These are phyloP conservation scores for Geotrichum macrosporum DNA, from an alignment of 1,139 yeast species.

Conservation along the genomic window DNA sequence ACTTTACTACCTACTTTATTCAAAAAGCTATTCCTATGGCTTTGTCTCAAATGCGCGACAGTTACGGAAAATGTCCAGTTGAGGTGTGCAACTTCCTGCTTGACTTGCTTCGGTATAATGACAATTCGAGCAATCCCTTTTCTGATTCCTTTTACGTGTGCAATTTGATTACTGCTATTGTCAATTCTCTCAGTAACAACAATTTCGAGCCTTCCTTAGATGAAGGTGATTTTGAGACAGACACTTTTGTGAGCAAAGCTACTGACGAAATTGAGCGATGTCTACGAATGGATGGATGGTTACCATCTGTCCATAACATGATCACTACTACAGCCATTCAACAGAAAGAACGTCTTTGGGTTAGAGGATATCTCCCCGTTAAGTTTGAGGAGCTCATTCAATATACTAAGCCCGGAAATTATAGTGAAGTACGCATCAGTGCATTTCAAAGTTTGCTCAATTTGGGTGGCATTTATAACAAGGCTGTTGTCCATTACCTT, in stretches of 20 bases:
- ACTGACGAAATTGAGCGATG: conserved; percentile 64
- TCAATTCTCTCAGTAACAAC: conserved; percentile 41
- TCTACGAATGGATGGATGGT: conserved; percentile 80
- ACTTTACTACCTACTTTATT: conserved; percentile 61
- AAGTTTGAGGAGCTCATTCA: conserved; percentile 48
- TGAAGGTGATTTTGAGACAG: conserved; percentile 32
- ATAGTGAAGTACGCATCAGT: conserved; percentile 54
- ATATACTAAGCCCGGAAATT: conserved; percentile 50
- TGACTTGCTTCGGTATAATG: conserved; percentile 76
- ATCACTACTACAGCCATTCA: conserved; percentile 56
- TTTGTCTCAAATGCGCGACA: conserved; percentile 57
- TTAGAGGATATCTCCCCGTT: conserved; percentile 52
- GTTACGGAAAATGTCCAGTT: conserved; percentile 62
- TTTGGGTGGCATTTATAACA: conserved; percentile 73
- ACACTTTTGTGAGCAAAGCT: conserved; percentile 44
- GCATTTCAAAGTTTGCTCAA: conserved; percentile 68
- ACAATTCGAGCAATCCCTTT: conserved; percentile 73
- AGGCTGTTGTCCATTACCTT: conserved; percentile 55
- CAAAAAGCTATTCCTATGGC: conserved; percentile 66
- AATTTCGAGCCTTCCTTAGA: conserved; percentile 23
- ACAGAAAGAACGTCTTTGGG: conserved; percentile 58
- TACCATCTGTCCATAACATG: conserved; percentile 64
- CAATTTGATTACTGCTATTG: conserved; percentile 54
- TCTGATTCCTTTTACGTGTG: conserved; percentile 69
- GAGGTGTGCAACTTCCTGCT: conserved; percentile 60